Base-by-base conservation (phyloP, 2,329 filamentous ascomycete species). In the Cadophora sp. region DNA sequence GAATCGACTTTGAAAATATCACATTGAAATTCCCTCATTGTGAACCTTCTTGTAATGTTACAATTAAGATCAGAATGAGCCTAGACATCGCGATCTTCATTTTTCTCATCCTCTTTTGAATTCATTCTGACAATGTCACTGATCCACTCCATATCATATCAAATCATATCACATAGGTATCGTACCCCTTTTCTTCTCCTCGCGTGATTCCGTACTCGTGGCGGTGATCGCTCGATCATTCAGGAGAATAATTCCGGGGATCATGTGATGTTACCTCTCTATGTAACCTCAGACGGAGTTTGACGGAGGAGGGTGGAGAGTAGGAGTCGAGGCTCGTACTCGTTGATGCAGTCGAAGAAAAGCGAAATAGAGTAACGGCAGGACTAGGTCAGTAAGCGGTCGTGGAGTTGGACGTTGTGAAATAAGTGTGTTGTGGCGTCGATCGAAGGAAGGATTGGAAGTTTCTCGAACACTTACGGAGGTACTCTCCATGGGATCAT, bases 221-320 rank as follows among this genome's bases (percentile, higher is more conserved):
- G n/a, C n/a, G n/a, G n/a, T n/a, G n/a, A n/a, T n/a, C 34, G 34
- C 9, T 37, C 34, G 7, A 14, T 43, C 40, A 43, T 19, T 43
- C 11, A 48, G 11, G 43, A 37, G 34, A 37, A 12, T 37, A 9
- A 1, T n/a, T n/a, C n/a, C 8, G 14, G 34, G 34, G 34, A 37
- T 37, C 34, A 37, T 37, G 34, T 37, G 34, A 37, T 37, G 34
- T 12, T 9, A 37, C 34, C 9, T 48, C 6, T 22, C 43, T 7
- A 55, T 55, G 51, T 55, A 55, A 55, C 51, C 51, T 31, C 51
- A 31, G 51, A 55, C 51, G 51, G 51, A 53, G 26, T 31, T 27
- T n/a, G 51, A 55, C 51, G 51, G 51, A 53, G 26, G 50, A 55
- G 14, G 24, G 16, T 55, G 26, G 26, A n/a, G n/a, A n/a, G n/a